Percentiles rank a stretch among this genome's conserved stretches.
These are phyloP conservation scores for Lichina pygmaea DNA, from an alignment of 495 filamentous ascomycete genomes.

Conservation along the genomic window DNA sequence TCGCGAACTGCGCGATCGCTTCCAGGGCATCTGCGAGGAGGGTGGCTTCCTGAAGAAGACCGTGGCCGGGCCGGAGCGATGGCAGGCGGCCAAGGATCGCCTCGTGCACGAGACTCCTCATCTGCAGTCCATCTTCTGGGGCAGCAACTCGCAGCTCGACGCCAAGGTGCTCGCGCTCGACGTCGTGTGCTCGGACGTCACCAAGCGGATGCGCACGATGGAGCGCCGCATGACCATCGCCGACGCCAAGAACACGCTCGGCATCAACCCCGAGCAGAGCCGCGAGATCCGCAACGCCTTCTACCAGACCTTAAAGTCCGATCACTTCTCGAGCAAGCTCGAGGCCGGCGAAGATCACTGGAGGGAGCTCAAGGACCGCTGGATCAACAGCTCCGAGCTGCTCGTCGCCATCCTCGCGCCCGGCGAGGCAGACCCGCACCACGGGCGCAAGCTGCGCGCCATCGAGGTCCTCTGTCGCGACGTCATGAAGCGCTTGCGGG, in stretches of 20 bases:
- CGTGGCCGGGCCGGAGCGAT: slow-evolving; percentile 37
- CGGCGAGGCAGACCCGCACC: slow-evolving; percentile 24
- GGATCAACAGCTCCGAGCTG: slow-evolving; percentile 30
- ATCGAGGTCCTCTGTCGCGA: slow-evolving; percentile 44
- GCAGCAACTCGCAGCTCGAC: slow-evolving; percentile 20
- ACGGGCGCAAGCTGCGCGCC: slow-evolving; percentile 31
- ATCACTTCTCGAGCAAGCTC: slow-evolving; percentile 47
- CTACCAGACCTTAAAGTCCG: slow-evolving; percentile 35
- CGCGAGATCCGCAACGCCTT: slow-evolving; percentile 37
- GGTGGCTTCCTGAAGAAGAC: slow-evolving; percentile 48
- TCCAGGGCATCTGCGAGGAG: slow-evolving; percentile 38
- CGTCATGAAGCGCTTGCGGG: slow-evolving; percentile 45
- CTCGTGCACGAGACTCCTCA: slow-evolving; percentile 37
- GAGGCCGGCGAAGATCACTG: slow-evolving; percentile 47
- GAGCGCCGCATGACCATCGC: slow-evolving; percentile 37
- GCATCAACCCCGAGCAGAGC: slow-evolving; percentile 43
- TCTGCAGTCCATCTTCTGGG: slow-evolving; percentile 36
- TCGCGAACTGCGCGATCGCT: slow-evolving; percentile 33
- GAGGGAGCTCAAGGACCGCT: slow-evolving; percentile 38
- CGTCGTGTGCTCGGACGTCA: slow-evolving; percentile 56
- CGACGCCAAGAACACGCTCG: slow-evolving; percentile 45
- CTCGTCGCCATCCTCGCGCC: slow-evolving; percentile 28
- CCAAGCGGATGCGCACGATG: slow-evolving; percentile 44
- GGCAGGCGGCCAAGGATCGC: slow-evolving; percentile 43
- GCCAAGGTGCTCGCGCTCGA: slow-evolving; percentile 43